Base-by-base conservation (phyloP, 2,329 filamentous ascomycete genomes). In the Alternaria dauci region DNA sequence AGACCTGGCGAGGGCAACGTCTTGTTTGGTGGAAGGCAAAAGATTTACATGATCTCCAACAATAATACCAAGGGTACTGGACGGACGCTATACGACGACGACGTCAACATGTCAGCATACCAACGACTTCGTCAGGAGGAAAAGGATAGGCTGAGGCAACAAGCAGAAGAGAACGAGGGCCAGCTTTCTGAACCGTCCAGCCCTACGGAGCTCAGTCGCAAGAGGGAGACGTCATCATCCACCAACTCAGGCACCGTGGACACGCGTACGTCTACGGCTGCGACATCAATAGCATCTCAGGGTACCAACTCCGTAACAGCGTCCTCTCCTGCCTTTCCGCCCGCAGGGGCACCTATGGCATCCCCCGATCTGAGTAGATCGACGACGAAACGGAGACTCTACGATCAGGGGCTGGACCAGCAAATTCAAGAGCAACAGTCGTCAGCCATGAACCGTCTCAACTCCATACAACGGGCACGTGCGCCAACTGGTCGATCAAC, bases 11-110 rank as follows among this genome's bases (percentile, higher is more conserved):
- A 98, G 74, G 93, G 94, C 46, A 99, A 98, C 75, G 91, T 92
- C 68, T 80, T 99, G 58, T 99, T 99, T 79, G 95, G 95, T 58
- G 95, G 95, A 16, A 88, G 95, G 44, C 95, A 98, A 77, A 98
- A 98, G 81, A 90, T 98, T 38, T 98, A 96, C 75, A 94, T 93
- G 77, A 91, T 97, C 65, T 85, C 91, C 0, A 79, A 75, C 47
- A 74, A 76, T 41, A 83, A 82, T 2, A 81, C 82, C 34, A 82
- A 80, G 68, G 70, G 79, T 67, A 70, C 79, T 56, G 72, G 80
- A n/a, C 89, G 87, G 65, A 85, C 89, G 0, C 78, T 97, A 2
- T 98, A 97, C 73, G 93, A 96, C 26, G 89, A 95, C 68, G 95
- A 99, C 77, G 87, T 97, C 18, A 87, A 89, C 26, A 81, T 90